phyloP scores from a whole-genome alignment of 495 filamentous ascomycete species.

The Tetracladium setigerum region DNA sequence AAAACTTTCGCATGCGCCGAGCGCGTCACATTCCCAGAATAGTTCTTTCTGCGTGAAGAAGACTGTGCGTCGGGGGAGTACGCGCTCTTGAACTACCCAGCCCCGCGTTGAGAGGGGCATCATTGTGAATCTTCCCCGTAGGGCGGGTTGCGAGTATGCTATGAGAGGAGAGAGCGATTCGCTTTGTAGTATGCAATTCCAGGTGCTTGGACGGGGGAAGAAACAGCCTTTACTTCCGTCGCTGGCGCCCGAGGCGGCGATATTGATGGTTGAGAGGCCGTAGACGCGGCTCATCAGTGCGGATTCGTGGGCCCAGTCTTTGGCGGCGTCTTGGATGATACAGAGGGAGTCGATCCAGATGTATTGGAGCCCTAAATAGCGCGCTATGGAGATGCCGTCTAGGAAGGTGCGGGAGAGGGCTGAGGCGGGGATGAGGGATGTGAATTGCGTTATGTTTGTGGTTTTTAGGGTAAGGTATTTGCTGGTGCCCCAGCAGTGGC shows the following conservation, averaged over 20 bases:
- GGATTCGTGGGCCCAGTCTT: neutral
- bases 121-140: no score
- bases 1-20: no score
- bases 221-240: slow-evolving; percentile 5
- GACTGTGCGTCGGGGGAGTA: slow-evolving; percentile 32
- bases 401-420: neutral
- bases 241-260: neutral
- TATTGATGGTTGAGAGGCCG: neutral
- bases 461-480: no score
- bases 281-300: slow-evolving; percentile 1
- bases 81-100: slow-evolving; percentile 37
- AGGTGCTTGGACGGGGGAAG: neutral
- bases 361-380: neutral
- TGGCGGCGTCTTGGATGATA: neutral
- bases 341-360: no score
- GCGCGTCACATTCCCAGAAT: slow-evolving; percentile 40
- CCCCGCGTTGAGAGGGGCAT: no score
- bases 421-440: neutral
- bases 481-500: slow-evolving; percentile 4
- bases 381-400: neutral
- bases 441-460: no score
- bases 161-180: no score
- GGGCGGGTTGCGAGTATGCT: no score
- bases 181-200: neutral
- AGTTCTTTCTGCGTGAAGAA: slow-evolving; percentile 31